Evolutionary conservation across 805 yeast species (phyloP).

Genomic region (Ogataea nakhonphanomensis): DNA sequence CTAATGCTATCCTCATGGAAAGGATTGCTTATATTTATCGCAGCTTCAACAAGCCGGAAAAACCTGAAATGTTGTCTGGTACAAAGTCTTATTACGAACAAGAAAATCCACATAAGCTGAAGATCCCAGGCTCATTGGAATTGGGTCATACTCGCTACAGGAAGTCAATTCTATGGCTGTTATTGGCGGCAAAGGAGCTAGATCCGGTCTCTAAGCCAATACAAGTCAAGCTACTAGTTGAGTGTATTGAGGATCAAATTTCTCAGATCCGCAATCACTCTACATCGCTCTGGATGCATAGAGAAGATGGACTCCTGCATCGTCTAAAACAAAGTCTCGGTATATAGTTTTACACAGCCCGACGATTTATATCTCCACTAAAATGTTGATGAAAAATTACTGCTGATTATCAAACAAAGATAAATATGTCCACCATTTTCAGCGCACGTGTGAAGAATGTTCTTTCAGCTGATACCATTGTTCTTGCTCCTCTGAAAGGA

Average conservation of each 20-base stretch:
- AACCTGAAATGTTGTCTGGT: slow-evolving; percentile 1
- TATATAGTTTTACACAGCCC: slow-evolving; percentile 7
- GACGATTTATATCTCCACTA: neutral
- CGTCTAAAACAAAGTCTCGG: slow-evolving; percentile 19
- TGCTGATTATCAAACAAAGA: too few relatives aligned
- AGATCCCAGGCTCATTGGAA: slow-evolving; percentile 38
- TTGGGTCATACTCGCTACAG: slow-evolving; percentile 61
- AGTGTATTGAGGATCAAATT: slow-evolving; percentile 23
- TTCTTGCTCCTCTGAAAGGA: slow-evolving; percentile 51
- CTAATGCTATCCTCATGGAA: slow-evolving; percentile 37
- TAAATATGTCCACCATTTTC: slow-evolving; percentile 28
- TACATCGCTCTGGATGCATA: slow-evolving; percentile 24
- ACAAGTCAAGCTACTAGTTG: slow-evolving; percentile 25
- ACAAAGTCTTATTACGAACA: slow-evolving; percentile 32
- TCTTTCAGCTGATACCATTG: slow-evolving; percentile 66
- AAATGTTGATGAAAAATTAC: slow-evolving; percentile 1
- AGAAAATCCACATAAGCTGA: slow-evolving; percentile 30
- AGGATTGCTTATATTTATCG: slow-evolving; percentile 34
- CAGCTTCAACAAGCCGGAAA: slow-evolving; percentile 25
- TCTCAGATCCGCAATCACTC: neutral
- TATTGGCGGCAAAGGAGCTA: slow-evolving; percentile 76
- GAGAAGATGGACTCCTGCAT: slow-evolving; percentile 25
- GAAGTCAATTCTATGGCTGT: slow-evolving; percentile 73
- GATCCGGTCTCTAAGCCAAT: slow-evolving; percentile 31
- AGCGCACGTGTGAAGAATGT: slow-evolving; percentile 68